Conservation (phyloP, 176 grass and related monocot species). For the Ensete glaucum region DNA sequence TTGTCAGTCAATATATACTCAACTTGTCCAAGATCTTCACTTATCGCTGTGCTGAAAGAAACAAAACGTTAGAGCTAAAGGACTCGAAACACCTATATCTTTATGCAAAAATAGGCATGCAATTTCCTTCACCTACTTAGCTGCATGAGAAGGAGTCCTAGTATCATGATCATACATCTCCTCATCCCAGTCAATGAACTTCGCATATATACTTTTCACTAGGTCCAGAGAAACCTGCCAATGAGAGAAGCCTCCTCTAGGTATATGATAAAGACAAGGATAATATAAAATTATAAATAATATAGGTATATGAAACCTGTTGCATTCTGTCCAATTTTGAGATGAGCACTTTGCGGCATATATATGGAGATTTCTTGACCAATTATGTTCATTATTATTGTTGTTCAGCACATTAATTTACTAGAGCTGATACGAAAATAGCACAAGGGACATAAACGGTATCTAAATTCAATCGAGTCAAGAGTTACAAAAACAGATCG, state of each 20-base stretch:
- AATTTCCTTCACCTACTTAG: slow-evolving; percentile 51
- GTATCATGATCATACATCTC: slow-evolving; percentile 90
- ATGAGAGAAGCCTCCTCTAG: slow-evolving; percentile 4
- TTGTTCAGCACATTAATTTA: too few relatives aligned
- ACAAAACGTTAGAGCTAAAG: background rate
- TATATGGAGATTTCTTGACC: background rate
- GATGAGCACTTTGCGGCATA: background rate
- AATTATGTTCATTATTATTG: too few relatives aligned
- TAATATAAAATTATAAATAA: background rate
- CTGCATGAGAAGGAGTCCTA: slow-evolving; percentile 65
- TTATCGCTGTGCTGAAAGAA: slow-evolving; percentile 94
- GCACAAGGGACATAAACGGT: too few relatives aligned
- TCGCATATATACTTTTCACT: slow-evolving; percentile 77
- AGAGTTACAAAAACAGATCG: too few relatives aligned
- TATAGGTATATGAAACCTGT: background rate
- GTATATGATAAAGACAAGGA: background rate
- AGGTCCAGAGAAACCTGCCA: slow-evolving; percentile 91
- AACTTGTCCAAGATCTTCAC: slow-evolving; percentile 95
- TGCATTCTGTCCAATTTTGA: background rate
- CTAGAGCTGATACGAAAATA: too few relatives aligned
- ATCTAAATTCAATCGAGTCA: too few relatives aligned
- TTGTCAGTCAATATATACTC: slow-evolving; percentile 98
- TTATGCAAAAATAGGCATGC: slow-evolving; percentile 6
- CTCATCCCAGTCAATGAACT: slow-evolving; percentile 95
- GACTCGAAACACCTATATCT: background rate